Evolutionary conservation across 441 rosid species (phyloP).

Genomic region (Euphorbia schlechtendalii): DNA sequence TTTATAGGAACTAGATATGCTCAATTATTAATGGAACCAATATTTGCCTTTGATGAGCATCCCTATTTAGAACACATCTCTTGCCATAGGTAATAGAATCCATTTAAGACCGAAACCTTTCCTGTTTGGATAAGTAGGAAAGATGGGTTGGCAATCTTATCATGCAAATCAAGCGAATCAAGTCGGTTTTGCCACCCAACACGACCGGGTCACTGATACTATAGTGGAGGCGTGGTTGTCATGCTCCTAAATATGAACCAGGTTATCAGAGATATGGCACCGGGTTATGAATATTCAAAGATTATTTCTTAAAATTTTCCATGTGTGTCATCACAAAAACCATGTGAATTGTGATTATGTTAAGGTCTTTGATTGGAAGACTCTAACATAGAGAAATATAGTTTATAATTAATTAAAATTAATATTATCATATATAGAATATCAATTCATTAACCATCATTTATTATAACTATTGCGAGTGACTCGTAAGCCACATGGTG

Average conservation of each 20-base stretch:
- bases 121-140: too few species aligned
- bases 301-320: background rate
- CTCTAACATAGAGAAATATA: background rate
- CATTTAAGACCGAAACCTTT: too few species aligned
- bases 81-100: too few species aligned
- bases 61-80: too few species aligned
- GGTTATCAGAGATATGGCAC: too few species aligned
- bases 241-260: background rate
- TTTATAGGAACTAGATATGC: too few species aligned
- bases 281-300: background rate
- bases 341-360: constrained; percentile 5
- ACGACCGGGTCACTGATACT: background rate
- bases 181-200: too few species aligned
- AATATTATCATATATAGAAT: background rate
- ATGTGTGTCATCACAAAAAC: background rate
- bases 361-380: background rate
- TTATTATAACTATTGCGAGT: background rate
- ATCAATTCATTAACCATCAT: background rate
- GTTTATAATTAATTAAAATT: background rate
- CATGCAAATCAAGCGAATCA: too few species aligned
- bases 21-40: too few species aligned
- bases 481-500: background rate
- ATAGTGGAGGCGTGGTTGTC: background rate
- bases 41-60: too few species aligned
- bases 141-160: too few species aligned